Conservation (phyloP, 1,284 basidiomycete species). For the Puccinia triticina region DNA sequence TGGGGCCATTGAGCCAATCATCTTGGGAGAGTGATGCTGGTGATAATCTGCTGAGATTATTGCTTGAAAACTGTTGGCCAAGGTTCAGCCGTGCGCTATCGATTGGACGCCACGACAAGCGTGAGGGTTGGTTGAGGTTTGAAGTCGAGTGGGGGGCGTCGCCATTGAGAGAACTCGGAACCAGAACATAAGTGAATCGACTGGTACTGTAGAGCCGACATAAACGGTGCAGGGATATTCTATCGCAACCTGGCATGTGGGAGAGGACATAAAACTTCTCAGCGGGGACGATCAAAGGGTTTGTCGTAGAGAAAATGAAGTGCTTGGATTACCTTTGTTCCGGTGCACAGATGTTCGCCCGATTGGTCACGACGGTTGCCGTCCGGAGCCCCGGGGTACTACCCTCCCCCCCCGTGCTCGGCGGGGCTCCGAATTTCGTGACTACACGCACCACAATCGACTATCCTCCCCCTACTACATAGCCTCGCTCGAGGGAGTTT, state of each 20-base stretch:
- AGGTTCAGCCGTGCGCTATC: background rate
- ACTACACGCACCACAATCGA: too few relatives aligned
- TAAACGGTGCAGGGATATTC: background rate
- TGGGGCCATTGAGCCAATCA: background rate
- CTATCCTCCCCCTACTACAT: too few relatives aligned
- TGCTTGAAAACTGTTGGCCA: background rate
- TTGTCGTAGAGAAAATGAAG: too few relatives aligned
- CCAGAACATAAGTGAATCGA: conserved; percentile 16
- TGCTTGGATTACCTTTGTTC: too few relatives aligned
- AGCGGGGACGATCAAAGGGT: too few relatives aligned
- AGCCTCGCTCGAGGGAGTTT: too few relatives aligned
- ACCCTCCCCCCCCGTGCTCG: too few relatives aligned
- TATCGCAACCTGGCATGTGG: background rate
- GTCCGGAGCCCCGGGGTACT: too few relatives aligned
- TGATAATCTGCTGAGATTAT: background rate
- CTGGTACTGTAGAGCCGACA: background rate
- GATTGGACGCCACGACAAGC: conserved; percentile 11
- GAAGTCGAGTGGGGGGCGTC: background rate
- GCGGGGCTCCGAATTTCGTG: too few relatives aligned
- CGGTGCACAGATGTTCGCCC: too few relatives aligned
- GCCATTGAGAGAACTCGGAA: background rate
- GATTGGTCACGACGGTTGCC: too few relatives aligned
- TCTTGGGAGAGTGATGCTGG: background rate
- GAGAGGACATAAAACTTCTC: background rate
- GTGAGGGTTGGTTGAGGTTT: background rate